Conservation (phyloP, 148 eudicot species). For the Amaranthus hypochondriacus region DNA sequence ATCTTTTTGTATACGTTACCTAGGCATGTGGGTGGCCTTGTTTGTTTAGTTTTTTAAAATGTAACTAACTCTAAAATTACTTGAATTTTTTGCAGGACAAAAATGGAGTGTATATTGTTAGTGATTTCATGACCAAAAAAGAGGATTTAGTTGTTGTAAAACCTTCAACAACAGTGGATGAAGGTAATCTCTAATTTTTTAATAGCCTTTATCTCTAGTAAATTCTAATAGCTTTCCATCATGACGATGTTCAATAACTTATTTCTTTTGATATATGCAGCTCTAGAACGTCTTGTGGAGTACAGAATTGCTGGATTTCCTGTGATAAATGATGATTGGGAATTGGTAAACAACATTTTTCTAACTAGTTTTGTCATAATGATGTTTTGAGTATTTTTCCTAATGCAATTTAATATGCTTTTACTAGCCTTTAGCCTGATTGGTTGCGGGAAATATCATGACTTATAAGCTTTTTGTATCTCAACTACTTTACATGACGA, state of each 20-base stretch:
- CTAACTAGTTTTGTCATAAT: not conserved
- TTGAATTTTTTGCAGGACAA: too few relatives aligned
- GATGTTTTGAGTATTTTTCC: not conserved
- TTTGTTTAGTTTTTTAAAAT: too few relatives aligned
- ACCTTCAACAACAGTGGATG: too few relatives aligned
- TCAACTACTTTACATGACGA: not conserved
- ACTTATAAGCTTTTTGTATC: slow-evolving; percentile 1
- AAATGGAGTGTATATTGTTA: too few relatives aligned
- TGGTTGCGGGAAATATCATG: not conserved
- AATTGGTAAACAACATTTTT: slow-evolving; percentile 48
- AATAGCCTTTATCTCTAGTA: too few relatives aligned
- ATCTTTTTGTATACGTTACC: too few relatives aligned
- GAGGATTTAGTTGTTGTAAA: too few relatives aligned
- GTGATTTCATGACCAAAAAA: too few relatives aligned
- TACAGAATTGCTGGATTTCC: slow-evolving; percentile 82
- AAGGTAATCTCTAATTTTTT: too few relatives aligned
- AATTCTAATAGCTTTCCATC: slow-evolving; percentile 1
- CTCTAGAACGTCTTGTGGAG: slow-evolving; percentile 52
- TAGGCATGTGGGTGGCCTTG: too few relatives aligned
- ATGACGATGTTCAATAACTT: not conserved
- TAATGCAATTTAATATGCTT: not conserved
- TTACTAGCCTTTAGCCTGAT: not conserved
- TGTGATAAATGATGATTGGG: slow-evolving; percentile 84
- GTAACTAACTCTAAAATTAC: too few relatives aligned
- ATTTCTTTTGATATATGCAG: slow-evolving; percentile 22